Base-by-base conservation (phyloP, 495 filamentous ascomycete genomes). In the Rostrohypoxylon terebratum region DNA sequence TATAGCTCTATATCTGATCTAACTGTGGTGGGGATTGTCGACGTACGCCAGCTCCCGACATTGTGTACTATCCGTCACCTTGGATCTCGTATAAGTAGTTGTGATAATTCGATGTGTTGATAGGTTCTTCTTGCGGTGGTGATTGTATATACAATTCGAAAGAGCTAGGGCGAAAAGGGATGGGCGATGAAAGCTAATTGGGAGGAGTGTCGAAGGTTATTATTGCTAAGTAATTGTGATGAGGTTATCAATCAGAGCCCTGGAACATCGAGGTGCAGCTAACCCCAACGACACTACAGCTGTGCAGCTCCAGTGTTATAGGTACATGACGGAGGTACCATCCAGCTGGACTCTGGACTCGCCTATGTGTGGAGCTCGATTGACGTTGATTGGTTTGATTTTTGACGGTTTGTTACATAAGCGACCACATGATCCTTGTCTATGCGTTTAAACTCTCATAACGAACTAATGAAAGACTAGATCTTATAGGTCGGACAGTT, bases 41-140 rank as follows among this genome's bases (percentile, higher is more conserved):
- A 80, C 83, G 53, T 86, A 89, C 88, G 77, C 75, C 83, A 74
- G 86, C 85, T 79, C 88, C 88, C 55, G 88, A 90, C 88, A 90
- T 90, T 54, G 64, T 83, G 73, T 74, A 59, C 63, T 55, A 20
- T 59, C 13, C 44, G 59, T 40, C 28, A 23, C 42, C 21, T 9
- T 63, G 11, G 4, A 25, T 31, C 13, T 11, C 5, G 54, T n/a
- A 3, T 28, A 28, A 3, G 45, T 59, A 28, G 10, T n/a, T 8
- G 51, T 36, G 20, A 14, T 55, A 36, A 20, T 55, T 36, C 8
- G 31, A 31, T 1, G 13, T 55, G 2, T 20, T 31, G 31, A 31
- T 53, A 53, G 51, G 31, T 31, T 10, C 20, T 16, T 55, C 5
- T n/a, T 3, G 16, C 11, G 11, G 38, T 38, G 18, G 18, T 59